These are phyloP conservation scores for Pelargonium australe DNA, from an alignment of 441 rosid genomes.

Conservation along the genomic window DNA sequence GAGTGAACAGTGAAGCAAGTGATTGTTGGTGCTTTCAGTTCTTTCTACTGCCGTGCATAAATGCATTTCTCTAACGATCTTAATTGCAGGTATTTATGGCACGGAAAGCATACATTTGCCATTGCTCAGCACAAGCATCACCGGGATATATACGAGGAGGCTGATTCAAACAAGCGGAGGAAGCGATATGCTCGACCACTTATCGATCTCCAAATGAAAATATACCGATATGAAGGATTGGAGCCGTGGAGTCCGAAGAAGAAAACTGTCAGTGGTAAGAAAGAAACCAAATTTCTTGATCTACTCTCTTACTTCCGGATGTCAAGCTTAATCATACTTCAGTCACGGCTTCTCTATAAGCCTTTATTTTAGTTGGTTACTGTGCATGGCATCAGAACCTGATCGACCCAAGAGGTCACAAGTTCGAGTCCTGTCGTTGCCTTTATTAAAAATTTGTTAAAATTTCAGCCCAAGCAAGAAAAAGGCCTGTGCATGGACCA, in stretches of 20 bases:
- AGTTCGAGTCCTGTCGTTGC: no score
- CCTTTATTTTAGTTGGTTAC: no score
- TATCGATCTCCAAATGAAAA: constrained; percentile 88
- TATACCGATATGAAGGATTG: constrained; percentile 75
- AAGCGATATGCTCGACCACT: constrained; percentile 90
- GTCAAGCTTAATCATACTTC: background rate
- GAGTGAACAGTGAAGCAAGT: no score
- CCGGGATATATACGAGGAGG: constrained; percentile 78
- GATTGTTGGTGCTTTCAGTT: no score
- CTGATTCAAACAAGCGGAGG: constrained; percentile 90
- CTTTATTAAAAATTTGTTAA: no score
- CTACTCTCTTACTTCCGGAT: background rate
- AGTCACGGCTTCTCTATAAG: background rate
- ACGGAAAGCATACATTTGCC: constrained; percentile 80
- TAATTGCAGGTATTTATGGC: constrained; percentile 73
- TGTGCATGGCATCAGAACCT: no score
- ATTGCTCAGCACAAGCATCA: constrained; percentile 94
- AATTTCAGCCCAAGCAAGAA: no score
- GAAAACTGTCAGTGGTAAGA: constrained; percentile 66
- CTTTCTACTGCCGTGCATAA: background rate
- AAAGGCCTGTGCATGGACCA: no score
- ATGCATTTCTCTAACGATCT: constrained; percentile 11
- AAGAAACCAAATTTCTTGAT: constrained; percentile 19
- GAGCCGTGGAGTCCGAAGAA: constrained; percentile 83
- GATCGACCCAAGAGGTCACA: no score